phyloP scores from a whole-genome alignment of 257 asterid species.

The Eustoma russellianum region DNA sequence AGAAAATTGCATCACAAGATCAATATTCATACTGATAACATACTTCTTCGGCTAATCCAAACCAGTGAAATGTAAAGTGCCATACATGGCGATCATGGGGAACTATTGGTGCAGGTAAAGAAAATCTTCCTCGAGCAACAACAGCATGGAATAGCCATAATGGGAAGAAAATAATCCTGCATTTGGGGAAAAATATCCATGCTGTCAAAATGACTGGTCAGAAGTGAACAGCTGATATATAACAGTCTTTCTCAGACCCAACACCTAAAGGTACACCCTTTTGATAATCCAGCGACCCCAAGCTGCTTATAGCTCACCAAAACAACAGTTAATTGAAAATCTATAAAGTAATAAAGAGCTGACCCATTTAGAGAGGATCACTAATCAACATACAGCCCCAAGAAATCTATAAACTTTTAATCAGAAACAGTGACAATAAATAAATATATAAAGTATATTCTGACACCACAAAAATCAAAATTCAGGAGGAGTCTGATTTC shows the following conservation, averaged over 20 bases:
- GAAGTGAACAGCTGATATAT: too few relatives aligned
- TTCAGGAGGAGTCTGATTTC: too few relatives aligned
- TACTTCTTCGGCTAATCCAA: slow-evolving; percentile 12
- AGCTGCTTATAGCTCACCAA: neutral
- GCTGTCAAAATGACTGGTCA: neutral
- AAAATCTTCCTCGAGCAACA: slow-evolving; percentile 96
- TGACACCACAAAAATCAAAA: too few relatives aligned
- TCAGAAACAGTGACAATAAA: neutral
- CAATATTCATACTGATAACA: slow-evolving; percentile 7
- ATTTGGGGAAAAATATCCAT: slow-evolving; percentile 16
- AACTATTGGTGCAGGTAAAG: slow-evolving; percentile 94
- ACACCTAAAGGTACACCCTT: too few relatives aligned
- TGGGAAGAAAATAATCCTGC: slow-evolving; percentile 92
- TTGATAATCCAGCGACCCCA: neutral
- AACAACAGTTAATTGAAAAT: neutral
- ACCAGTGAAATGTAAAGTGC: slow-evolving; percentile 12
- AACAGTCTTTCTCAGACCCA: too few relatives aligned
- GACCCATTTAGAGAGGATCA: neutral
- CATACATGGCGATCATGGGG: slow-evolving; percentile 97
- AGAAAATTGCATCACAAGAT: slow-evolving; percentile 5
- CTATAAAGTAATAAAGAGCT: neutral
- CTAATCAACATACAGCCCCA: slow-evolving; percentile 1
- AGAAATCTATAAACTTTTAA: neutral
- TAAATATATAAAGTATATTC: too few relatives aligned
- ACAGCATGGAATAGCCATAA: slow-evolving; percentile 92